These are phyloP conservation scores for Aquilaria sinensis DNA, from an alignment of 345 rosid species.

Conservation along the genomic window DNA sequence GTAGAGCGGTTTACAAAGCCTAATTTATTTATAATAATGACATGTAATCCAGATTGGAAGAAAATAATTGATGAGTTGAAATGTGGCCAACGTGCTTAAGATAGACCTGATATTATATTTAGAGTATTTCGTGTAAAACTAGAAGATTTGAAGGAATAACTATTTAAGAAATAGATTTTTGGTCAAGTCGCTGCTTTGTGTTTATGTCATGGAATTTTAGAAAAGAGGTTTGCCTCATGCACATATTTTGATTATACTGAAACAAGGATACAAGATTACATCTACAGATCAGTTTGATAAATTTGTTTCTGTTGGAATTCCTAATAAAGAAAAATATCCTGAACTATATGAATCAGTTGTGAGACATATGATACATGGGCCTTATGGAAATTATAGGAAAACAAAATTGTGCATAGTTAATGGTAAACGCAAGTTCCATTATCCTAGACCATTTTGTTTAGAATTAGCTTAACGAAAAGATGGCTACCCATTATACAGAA, in stretches of 20 bases:
- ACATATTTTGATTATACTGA: neutral
- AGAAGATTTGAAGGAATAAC: neutral
- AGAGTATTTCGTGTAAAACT: neutral
- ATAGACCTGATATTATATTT: neutral
- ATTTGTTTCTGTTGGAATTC: neutral
- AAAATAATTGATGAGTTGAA: too few species aligned
- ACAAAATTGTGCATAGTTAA: too few species aligned
- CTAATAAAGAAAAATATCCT: neutral
- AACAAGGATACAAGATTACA: neutral
- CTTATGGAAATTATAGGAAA: too few species aligned
- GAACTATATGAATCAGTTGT: neutral
- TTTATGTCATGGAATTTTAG: too few species aligned
- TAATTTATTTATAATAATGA: too few species aligned
- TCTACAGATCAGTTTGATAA: neutral
- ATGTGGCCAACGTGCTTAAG: neutral
- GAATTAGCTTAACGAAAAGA: neutral
- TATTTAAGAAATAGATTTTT: too few species aligned
- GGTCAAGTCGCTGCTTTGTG: too few species aligned
- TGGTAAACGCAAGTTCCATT: too few species aligned
- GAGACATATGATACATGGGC: neutral
- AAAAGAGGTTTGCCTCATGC: too few species aligned
- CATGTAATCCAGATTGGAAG: too few species aligned
- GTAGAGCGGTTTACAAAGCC: too few species aligned
- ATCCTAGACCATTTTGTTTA: neutral
- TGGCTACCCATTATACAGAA: neutral